Evolutionary conservation across 805 yeast genomes (phyloP), one percentile per base, ranked within the genome.

Genomic region (Candida khao-thaluensis): DNA sequence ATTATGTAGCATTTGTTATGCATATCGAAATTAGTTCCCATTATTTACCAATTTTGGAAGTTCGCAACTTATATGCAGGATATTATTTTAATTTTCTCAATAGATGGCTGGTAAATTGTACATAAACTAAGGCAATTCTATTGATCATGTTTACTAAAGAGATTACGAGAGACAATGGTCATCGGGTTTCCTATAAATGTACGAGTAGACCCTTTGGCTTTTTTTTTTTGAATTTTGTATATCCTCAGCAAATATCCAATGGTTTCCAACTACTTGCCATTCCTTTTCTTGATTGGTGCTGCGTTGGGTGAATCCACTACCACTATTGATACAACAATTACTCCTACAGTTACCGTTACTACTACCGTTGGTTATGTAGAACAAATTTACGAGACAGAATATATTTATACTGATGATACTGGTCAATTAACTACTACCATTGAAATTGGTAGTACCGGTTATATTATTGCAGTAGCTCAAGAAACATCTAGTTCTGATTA

Each of bases 281-380:
- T 48, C 50, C 43, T 48, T 46, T 46, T 46, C 30, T 25, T 48
- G 14, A 24, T 30, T 30, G 46, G 41, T 23, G 41, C 25, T 30
- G 47, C 38, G 15, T 17, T 40, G 15, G 44, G 41, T 31, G 44
- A 40, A 5, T 35, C 44, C n/a, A 45, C 47, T 21, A 35, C 42
- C 7, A 53, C 59, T n/a, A 53, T 59, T 10, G 49, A 53, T 18
- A 20, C 22, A 7, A 60, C 65, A 23, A 39, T 45, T 12, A 60
- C 66, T 16, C 57, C 60, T 16, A 51, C 57, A 8, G 61, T 57
- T 7, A 62, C 71, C 1, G 49, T 47, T 15, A 57, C 69, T 14
- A 58, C 59, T 14, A 59, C 65, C 9, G 50, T 59, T 6, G 57
- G 51, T 5, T 49, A 45, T 17, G 40, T 51, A n/a, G 62, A 52